Percentiles rank a stretch among this genome's conserved stretches.
These are phyloP conservation scores for Rubus parviflorus DNA, from an alignment of 306 rosid genomes.

Conservation along the genomic window DNA sequence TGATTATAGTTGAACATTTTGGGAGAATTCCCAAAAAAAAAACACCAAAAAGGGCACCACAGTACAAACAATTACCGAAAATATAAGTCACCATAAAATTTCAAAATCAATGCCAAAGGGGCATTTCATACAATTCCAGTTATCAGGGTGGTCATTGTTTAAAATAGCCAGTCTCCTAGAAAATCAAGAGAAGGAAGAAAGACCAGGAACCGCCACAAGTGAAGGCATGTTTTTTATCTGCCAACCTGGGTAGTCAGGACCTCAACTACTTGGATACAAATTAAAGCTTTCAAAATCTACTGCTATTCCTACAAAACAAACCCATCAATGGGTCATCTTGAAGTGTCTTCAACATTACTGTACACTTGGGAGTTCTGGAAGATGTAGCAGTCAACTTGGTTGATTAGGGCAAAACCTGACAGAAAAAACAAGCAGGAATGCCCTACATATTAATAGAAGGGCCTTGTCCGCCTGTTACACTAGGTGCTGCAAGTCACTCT, in stretches of 20 bases:
- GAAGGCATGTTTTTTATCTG: slow-evolving; percentile 37
- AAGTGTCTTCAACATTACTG: slow-evolving; percentile 31
- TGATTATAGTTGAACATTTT: too few relatives aligned
- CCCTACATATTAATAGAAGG: slow-evolving; percentile 31
- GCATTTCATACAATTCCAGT: slow-evolving; percentile 8
- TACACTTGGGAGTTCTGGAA: slow-evolving; percentile 39
- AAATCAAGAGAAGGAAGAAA: slow-evolving; percentile 15
- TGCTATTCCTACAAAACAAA: slow-evolving; percentile 38
- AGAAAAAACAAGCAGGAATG: slow-evolving; percentile 42
- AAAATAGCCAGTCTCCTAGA: slow-evolving; percentile 9
- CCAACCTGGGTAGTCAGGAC: slow-evolving; percentile 55
- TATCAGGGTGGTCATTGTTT: neutral
- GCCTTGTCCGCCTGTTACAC: slow-evolving; percentile 27
- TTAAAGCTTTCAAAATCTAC: slow-evolving; percentile 27
- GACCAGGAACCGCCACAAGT: slow-evolving; percentile 49
- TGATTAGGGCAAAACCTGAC: slow-evolving; percentile 39
- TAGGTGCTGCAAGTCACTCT: slow-evolving; percentile 32
- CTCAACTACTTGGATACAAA: slow-evolving; percentile 25
- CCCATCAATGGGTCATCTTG: slow-evolving; percentile 23
- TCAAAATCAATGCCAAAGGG: slow-evolving; percentile 1
- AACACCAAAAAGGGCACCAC: too few relatives aligned
- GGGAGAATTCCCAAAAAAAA: too few relatives aligned
- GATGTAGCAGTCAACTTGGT: slow-evolving; percentile 18
- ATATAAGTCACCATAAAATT: neutral
- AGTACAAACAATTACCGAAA: neutral